These are phyloP conservation scores for Nakataea oryzae DNA, from an alignment of 2,329 filamentous ascomycete species.

Conservation along the genomic window DNA sequence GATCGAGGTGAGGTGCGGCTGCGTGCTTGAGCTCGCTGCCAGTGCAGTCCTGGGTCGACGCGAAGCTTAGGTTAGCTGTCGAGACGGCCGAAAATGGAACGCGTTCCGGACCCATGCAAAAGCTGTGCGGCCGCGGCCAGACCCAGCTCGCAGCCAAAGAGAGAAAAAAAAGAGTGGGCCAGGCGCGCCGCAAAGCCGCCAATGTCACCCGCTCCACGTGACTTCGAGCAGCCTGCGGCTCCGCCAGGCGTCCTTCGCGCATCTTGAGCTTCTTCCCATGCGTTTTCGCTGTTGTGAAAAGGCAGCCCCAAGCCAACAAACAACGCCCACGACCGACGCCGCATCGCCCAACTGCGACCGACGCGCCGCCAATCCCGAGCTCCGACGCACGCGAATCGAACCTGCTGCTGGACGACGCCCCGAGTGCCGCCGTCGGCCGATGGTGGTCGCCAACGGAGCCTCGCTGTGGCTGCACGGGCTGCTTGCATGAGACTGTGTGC, in stretches of 20 bases:
- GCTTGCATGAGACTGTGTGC: slow-evolving; percentile 1
- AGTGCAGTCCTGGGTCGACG: no score
- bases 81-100: neutral
- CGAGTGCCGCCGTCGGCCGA: neutral
- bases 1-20: no score
- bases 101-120: neutral
- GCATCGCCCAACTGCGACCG: neutral
- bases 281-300: neutral
- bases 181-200: neutral
- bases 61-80: no score
- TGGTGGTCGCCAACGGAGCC: slow-evolving; percentile 1
- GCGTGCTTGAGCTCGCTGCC: neutral
- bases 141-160: neutral
- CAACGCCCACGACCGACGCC: neutral
- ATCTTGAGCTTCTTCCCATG: slow-evolving; percentile 2
- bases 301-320: neutral
- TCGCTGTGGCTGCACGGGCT: slow-evolving; percentile 1
- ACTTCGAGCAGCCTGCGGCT: neutral
- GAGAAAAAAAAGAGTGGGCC: neutral
- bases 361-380: neutral
- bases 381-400: neutral
- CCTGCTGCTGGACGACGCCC: neutral
- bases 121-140: no score
- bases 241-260: neutral
- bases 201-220: neutral